Conservation (phyloP, 192 early-diverging fungal species). For the Coemansia sp. region DNA sequence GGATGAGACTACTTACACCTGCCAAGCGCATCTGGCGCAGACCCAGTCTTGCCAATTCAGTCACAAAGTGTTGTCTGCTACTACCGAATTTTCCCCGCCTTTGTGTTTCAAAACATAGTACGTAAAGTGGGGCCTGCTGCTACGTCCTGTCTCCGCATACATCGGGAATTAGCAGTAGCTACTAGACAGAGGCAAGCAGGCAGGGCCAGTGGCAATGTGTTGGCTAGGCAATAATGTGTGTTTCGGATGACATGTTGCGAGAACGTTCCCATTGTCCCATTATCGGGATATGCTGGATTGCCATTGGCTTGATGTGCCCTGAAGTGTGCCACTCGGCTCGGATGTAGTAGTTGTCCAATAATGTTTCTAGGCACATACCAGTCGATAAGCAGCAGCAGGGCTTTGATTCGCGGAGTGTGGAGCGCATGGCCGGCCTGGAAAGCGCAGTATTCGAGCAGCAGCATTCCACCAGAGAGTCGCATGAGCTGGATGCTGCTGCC, state of each 20-base stretch:
- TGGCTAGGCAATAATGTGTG: background rate
- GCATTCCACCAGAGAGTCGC: slow-evolving; percentile 17
- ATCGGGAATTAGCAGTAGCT: background rate
- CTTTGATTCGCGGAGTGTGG: background rate
- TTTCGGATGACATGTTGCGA: background rate
- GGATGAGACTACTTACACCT: no score
- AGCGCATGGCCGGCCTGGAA: background rate
- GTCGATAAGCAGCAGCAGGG: background rate
- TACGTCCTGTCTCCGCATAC: background rate
- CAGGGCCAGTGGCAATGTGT: background rate
- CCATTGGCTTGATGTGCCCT: background rate
- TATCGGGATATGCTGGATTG: background rate
- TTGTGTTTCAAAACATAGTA: background rate
- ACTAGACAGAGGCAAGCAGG: background rate
- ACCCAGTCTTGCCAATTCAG: background rate
- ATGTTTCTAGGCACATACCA: background rate
- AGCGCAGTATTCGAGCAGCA: background rate
- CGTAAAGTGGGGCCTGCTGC: background rate
- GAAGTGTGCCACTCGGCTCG: background rate
- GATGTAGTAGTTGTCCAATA: background rate
- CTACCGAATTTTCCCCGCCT: background rate
- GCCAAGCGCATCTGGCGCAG: background rate
- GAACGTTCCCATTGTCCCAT: background rate
- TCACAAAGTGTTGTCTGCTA: background rate
- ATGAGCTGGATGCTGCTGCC: slow-evolving; percentile 50